Base-by-base conservation (phyloP, 2,329 filamentous ascomycete genomes). In the Penicillium sp. region DNA sequence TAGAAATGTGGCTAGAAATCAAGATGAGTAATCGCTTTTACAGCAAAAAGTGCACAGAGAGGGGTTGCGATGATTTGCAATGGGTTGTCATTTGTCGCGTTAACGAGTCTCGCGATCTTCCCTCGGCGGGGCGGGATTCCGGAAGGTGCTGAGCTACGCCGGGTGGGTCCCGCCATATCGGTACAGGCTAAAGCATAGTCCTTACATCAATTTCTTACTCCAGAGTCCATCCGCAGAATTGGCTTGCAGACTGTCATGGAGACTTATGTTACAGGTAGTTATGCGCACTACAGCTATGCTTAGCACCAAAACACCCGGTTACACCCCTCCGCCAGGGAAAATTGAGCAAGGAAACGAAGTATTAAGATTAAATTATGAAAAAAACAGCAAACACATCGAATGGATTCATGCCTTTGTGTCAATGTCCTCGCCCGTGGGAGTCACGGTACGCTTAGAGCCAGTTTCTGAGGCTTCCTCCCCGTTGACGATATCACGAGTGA, bases 401-500 rank as follows among this genome's bases (percentile, higher is more conserved):
- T 3, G 2, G 8, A 38, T 35, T 55, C 49, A 64, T 34, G 53
- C 62, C 56, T 66, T 66, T 40, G 56, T 53, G 41, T 64, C 62
- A 30, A 62, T 40, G 11, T 50, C 41, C 22, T 62, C 56, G 1
- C 46, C 54, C 5, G 56, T 55, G 3, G 64, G 64, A 12, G 64
- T 64, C 35, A 60, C 50, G 19, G 61, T 64, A 40, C 64, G 64
- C 55, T 66, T 66, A 22, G 64, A 67, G 29, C 53, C 49, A 27
- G 44, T 49, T 13, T 67, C 64, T 12, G 56, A 55, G 30, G 45
- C 39, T 37, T 68, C 63, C 12, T 70, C 64, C 12, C 71, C 67
- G 37, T 75, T 73, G 47, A 79, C 73, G 40, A 90, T 81, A 60
- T 91, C 86, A 54, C 88, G 78, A 16, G 81, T 86, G 57, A 93